These are phyloP conservation scores for Ballota nigra DNA, from an alignment of 257 asterid genomes.

Conservation along the genomic window DNA sequence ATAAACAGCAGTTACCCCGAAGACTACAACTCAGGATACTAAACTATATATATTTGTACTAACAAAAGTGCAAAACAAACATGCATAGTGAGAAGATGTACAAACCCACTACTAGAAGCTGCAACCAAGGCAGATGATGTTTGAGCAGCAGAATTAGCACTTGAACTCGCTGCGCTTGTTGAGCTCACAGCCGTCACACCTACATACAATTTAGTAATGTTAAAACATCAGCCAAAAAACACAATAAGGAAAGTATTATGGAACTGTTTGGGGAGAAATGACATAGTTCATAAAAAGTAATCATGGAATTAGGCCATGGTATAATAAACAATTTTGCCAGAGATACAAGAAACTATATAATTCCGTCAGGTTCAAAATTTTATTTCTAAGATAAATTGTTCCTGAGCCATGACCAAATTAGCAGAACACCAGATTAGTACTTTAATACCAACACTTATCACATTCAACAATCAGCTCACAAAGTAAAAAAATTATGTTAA, in stretches of 20 bases:
- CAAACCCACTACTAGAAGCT: conserved; percentile 78
- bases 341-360: background rate
- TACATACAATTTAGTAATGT: no score
- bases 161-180: conserved; percentile 42
- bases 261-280: background rate
- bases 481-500: background rate
- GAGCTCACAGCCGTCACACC: conserved; percentile 44
- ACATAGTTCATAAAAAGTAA: background rate
- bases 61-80: conserved; percentile 5
- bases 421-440: background rate
- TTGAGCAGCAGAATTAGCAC: conserved; percentile 60
- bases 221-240: no score
- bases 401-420: background rate
- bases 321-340: background rate
- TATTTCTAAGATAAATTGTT: background rate
- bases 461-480: background rate
- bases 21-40: conserved; percentile 12
- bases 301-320: background rate
- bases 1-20: background rate
- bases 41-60: background rate
- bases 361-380: background rate
- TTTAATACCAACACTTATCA: background rate
- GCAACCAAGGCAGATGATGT: conserved; percentile 53
- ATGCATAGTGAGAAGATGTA: conserved; percentile 18
- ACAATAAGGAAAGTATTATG: background rate